These are phyloP conservation scores for Yamadazyma blattariae DNA, from an alignment of 1,139 yeast species.

Conservation along the genomic window DNA sequence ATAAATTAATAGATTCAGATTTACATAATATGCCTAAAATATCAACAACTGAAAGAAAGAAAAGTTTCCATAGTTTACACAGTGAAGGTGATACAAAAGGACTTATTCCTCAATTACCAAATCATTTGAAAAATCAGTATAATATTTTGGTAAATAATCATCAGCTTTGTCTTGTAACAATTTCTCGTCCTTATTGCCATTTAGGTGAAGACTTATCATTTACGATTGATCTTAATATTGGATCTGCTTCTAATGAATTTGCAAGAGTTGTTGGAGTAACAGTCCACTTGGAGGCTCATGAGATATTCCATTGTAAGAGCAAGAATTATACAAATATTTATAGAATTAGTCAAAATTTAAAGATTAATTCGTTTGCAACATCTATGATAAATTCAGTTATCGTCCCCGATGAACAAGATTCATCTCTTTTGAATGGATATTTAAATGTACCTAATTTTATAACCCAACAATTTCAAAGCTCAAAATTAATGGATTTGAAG, in stretches of 20 bases:
- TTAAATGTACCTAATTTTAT: constrained; percentile 32
- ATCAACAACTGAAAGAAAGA: constrained; percentile 29
- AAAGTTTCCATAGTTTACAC: constrained; percentile 20
- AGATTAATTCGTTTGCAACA: constrained; percentile 33
- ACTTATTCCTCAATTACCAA: constrained; percentile 28
- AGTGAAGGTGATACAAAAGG: constrained; percentile 15
- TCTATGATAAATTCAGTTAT: constrained; percentile 20
- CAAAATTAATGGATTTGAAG: constrained; percentile 34
- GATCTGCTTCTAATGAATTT: constrained; percentile 8
- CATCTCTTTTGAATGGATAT: constrained; percentile 22
- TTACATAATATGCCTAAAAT: constrained; percentile 33
- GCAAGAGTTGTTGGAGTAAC: constrained; percentile 34
- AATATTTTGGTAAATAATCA: constrained; percentile 35
- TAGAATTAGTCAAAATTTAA: constrained; percentile 36
- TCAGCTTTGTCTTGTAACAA: constrained; percentile 30
- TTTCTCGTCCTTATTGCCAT: constrained; percentile 46
- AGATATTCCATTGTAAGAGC: constrained; percentile 25
- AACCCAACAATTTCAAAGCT: constrained; percentile 38
- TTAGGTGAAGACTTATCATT: constrained; percentile 49
- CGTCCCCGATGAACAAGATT: constrained; percentile 8
- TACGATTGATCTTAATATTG: constrained; percentile 20
- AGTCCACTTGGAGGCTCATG: constrained; percentile 41
- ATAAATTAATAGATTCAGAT: constrained; percentile 33
- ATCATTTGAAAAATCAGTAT: constrained; percentile 34
- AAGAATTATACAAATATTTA: constrained; percentile 26